Evolutionary conservation across 768 basidiomycete species (phyloP).

Genomic region (Tylopilus sp.): DNA sequence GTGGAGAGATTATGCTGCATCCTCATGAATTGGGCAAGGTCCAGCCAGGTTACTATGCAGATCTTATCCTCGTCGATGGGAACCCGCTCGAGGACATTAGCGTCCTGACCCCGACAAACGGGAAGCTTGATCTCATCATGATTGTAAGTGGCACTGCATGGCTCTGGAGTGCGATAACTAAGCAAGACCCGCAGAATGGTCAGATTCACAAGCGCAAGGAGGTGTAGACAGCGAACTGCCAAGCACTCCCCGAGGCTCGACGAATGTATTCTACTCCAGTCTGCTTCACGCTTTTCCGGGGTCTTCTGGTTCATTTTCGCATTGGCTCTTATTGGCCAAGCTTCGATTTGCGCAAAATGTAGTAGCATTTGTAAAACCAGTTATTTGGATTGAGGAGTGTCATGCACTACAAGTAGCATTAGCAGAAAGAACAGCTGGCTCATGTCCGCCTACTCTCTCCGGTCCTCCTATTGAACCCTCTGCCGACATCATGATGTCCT

Average conservation of each 20-base stretch:
- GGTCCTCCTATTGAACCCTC: too few species aligned
- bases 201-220: conserved; percentile 21
- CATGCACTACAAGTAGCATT: too few species aligned
- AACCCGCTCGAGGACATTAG: conserved; percentile 36
- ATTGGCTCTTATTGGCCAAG: too few species aligned
- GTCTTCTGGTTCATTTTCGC: too few species aligned
- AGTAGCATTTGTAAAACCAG: too few species aligned
- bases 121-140: conserved; percentile 34
- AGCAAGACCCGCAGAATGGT: conserved; percentile 19
- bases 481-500: too few species aligned
- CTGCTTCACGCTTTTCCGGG: too few species aligned
- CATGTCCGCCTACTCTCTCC: too few species aligned
- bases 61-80: conserved; percentile 35
- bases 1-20: conserved; percentile 36
- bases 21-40: conserved; percentile 37
- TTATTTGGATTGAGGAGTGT: too few species aligned
- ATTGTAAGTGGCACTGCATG: conserved; percentile 24
- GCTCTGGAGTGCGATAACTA: neutral
- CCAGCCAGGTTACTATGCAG: conserved; percentile 37
- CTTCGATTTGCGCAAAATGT: too few species aligned
- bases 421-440: too few species aligned
- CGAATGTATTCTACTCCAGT: too few species aligned
- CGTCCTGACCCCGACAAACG: conserved; percentile 27
- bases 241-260: neutral
- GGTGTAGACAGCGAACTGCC: neutral